Evolutionary conservation across 805 yeast genomes (phyloP).

Genomic region (Spencermartinsiella europaea): DNA sequence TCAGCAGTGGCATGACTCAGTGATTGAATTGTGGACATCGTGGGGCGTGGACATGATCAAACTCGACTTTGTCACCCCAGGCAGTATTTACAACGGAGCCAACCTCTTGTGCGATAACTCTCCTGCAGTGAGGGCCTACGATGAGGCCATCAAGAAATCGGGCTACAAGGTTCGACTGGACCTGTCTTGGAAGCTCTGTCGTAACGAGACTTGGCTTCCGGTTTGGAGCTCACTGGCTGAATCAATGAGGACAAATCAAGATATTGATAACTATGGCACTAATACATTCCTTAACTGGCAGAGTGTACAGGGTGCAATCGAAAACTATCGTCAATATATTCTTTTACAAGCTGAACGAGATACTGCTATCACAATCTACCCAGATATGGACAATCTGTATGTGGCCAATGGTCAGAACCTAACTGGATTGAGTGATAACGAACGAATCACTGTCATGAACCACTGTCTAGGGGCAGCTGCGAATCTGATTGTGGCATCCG

Average conservation of each 20-base stretch:
- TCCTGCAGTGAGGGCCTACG: conserved; percentile 7
- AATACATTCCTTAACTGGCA: conserved; percentile 7
- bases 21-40: conserved; percentile 2
- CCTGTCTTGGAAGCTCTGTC: conserved; percentile 14
- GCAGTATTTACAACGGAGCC: conserved; percentile 10
- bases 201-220: conserved; percentile 12
- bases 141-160: conserved; percentile 9
- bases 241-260: conserved; percentile 11
- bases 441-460: conserved; percentile 9
- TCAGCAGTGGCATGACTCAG: conserved; percentile 9
- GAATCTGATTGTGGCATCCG: conserved; percentile 10
- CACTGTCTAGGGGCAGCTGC: conserved; percentile 16
- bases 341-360: conserved; percentile 3
- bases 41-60: conserved; percentile 10
- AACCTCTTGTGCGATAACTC: conserved; percentile 11
- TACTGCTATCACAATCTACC: conserved; percentile 8
- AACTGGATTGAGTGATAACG: conserved; percentile 10
- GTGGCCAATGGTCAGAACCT: conserved; percentile 9
- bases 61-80: conserved; percentile 8
- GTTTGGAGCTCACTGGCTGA: conserved; percentile 8
- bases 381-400: conserved; percentile 15
- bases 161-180: conserved; percentile 11
- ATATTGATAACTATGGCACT: conserved; percentile 8
- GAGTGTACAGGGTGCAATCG: conserved; percentile 12
- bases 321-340: conserved; percentile 14